Base-by-base conservation (phyloP, 2,329 filamentous ascomycete genomes). In the Fusarium humuli region DNA sequence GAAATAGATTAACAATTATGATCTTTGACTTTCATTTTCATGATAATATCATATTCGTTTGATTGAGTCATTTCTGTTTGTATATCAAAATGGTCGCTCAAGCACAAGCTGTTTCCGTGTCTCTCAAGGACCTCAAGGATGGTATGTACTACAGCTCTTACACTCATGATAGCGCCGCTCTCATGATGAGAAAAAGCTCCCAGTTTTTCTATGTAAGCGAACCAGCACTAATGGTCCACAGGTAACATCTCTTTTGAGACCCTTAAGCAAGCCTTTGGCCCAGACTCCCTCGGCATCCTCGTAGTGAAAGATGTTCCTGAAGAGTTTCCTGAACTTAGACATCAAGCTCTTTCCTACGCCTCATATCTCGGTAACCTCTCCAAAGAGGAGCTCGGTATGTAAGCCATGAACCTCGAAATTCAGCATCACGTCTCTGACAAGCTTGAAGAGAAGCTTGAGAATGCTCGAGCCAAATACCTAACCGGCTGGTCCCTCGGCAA, bases 321-420 rank as follows among this genome's bases (percentile, higher is more conserved):
- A 8, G 84, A 88, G 55, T 99, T 97, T 75, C 80, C 86, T 16
- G 81, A 86, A n/a, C 83, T 98, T 45, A 88, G 96, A 65, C 87
- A 87, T 63, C 87, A 87, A 64, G 87, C 97, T 4, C 86, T 99
- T 9, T 96, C 93, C 1, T 96, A 96, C 78, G 90, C 94, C 6
- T 97, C 94, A 0, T 96, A 97, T 77, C 88, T 98, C 41, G 96
- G 93, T 34, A 94, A 94, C 69, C 85, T 98, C 7, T 87, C 94
- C 7, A 81, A 86, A 27, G 81, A 87, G 16, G 89, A 94, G 72
- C 86, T 98, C 29, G 89, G 92, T 94, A 82, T 48, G 83, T 78
- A 40, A 42, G 7, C 7, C 22, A 45, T 48, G 27, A 44, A 25
- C 14, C 5, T 12, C 6, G 3, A 7, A 10, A 12, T 23, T 16